Evolutionary conservation across 2,329 filamentous ascomycete species (phyloP), one percentile per base, ranked within the genome.

Genomic region (Chalara sp.): DNA sequence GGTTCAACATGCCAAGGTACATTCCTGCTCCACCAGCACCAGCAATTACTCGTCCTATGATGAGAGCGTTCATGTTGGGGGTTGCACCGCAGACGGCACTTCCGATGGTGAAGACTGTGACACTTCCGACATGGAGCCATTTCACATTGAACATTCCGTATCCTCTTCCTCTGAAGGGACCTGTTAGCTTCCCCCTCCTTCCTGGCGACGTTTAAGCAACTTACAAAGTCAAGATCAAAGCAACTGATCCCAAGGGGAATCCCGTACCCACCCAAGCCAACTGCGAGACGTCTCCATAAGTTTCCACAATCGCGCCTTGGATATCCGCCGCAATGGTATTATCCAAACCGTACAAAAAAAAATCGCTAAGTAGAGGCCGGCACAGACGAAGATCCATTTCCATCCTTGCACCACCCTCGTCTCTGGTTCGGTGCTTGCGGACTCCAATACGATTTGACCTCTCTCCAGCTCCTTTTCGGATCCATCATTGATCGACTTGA

Each of bases 321-420:
- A 76, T 64, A 55, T 73, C 70, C 1, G 73, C 74, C 2, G 66
- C 65, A 40, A 76, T 70, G 3, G 73, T 76, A 10, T 67, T 73
- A 56, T 71, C 68, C 12, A 69, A 60, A 5, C 64, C 64, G 43
- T 61, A 39, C 35, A 39, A 39, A 39, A 39, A 39, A 21, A 5
- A 63, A 32, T 40, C 1, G 33, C 32, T 6, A 33, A 47, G 32
- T 39, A 47, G n/a, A 47, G 30, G 21, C 29, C 46, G 33, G 39
- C 8, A 47, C 46, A 47, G 28, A 47, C 46, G 8, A 47, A 33
- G n/a, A 47, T 28, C 46, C 46, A 47, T 39, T 39, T 39, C 35
- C 35, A 39, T 39, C 35, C 35, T 13, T 39, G 10, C 35, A 39
- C 35, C 3, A 3, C 35, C 35, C 35, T 39, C 13, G 35, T 39